phyloP scores from a whole-genome alignment of 2,329 filamentous ascomycete species.

The Alternaria gaisen region DNA sequence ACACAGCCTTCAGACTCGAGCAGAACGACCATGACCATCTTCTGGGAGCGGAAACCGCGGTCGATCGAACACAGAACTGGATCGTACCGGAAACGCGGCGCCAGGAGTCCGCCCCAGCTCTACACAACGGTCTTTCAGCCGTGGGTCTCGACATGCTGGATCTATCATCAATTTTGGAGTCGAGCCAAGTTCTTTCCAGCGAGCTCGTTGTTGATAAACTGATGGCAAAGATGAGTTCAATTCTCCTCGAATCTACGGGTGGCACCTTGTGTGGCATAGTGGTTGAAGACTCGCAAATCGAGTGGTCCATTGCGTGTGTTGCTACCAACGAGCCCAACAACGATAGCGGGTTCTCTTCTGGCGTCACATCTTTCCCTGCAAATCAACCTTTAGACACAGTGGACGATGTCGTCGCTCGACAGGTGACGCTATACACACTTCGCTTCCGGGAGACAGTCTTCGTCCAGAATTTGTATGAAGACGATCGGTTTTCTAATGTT shows the following conservation, averaged over 20 bases:
- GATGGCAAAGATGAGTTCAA: conserved; percentile 81
- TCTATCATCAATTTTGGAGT: conserved; percentile 78
- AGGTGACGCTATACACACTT: conserved; percentile 78
- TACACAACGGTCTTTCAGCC: conserved; percentile 71
- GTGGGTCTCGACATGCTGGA: conserved; percentile 80
- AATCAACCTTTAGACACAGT: conserved; percentile 69
- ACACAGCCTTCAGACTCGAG: conserved; percentile 54
- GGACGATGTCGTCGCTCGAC: conserved; percentile 75
- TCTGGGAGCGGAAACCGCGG: conserved; percentile 49
- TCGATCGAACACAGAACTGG: conserved; percentile 60
- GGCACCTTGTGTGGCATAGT: conserved; percentile 78
- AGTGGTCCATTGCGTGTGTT: conserved; percentile 78
- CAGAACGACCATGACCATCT: conserved; percentile 55
- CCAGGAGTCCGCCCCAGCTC: conserved; percentile 58
- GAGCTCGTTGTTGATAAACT: conserved; percentile 78
- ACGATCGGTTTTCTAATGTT: conserved; percentile 81
- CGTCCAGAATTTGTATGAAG: conserved; percentile 74
- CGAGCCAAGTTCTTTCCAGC: conserved; percentile 81
- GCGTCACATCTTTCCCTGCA: conserved; percentile 71
- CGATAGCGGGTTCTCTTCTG: conserved; percentile 44
- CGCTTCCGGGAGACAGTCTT: conserved; percentile 80
- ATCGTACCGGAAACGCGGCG: conserved; percentile 55
- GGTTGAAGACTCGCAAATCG: conserved; percentile 71
- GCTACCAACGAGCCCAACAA: conserved; percentile 68
- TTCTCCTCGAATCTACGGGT: conserved; percentile 80